These are phyloP conservation scores for Termitomyces sp. DNA, from an alignment of 768 basidiomycete species.

Conservation along the genomic window DNA sequence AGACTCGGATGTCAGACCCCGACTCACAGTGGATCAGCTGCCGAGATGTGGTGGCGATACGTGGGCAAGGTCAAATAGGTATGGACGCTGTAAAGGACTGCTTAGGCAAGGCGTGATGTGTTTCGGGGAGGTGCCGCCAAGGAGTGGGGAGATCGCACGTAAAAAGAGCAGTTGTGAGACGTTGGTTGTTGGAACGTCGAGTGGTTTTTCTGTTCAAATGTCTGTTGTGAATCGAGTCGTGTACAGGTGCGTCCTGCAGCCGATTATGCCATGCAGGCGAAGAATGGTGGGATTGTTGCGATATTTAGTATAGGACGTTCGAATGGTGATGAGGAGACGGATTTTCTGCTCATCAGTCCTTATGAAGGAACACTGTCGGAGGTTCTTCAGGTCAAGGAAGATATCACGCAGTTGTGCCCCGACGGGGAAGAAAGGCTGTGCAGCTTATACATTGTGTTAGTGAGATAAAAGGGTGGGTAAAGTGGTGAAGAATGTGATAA, in stretches of 20 bases:
- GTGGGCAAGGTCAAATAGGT: constrained; percentile 22
- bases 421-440: neutral
- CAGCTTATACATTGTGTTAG: neutral
- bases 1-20: constrained; percentile 1
- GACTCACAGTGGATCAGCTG: constrained; percentile 18
- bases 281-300: constrained; percentile 29
- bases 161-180: too few species aligned
- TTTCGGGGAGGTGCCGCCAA: constrained; percentile 35
- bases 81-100: constrained; percentile 26
- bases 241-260: constrained; percentile 29
- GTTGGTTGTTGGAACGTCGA: constrained; percentile 38
- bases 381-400: constrained; percentile 23
- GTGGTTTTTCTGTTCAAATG: neutral
- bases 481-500: neutral
- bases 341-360: constrained; percentile 42
- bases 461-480: neutral
- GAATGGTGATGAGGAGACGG: constrained; percentile 31
- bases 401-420: constrained; percentile 7
- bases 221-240: neutral
- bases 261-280: constrained; percentile 25
- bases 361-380: constrained; percentile 38
- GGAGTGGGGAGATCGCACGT: constrained; percentile 28
- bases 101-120: constrained; percentile 38
- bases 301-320: constrained; percentile 33
- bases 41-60: constrained; percentile 21